These are phyloP conservation scores for Cryptosporidium felis DNA, from an alignment of 169 alveolate genomes.

Conservation along the genomic window DNA sequence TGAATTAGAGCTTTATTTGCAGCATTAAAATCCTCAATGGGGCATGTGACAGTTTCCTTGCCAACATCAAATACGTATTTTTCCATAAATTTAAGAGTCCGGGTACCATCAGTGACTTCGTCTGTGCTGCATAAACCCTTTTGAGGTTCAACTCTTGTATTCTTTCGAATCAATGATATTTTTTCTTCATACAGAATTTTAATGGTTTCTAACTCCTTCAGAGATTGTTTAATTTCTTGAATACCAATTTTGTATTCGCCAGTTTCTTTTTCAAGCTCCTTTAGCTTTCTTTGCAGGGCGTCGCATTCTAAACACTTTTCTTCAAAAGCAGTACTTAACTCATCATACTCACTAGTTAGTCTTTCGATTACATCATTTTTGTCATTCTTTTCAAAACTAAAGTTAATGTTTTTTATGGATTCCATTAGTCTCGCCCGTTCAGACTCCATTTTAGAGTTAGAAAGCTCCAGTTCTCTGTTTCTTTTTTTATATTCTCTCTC, in stretches of 20 bases:
- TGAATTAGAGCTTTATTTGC: background rate
- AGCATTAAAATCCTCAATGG: background rate
- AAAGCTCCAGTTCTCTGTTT: slow-evolving; percentile 2
- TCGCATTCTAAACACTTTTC: slow-evolving; percentile 62
- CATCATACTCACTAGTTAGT: slow-evolving; percentile 58
- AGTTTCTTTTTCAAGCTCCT: slow-evolving; percentile 13
- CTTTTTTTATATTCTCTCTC: slow-evolving; percentile 23
- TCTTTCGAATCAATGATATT: slow-evolving; percentile 23
- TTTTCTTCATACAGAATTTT: slow-evolving; percentile 49
- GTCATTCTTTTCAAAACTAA: background rate
- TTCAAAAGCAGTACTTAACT: slow-evolving; percentile 67
- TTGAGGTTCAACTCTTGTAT: background rate
- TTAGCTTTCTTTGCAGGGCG: background rate
- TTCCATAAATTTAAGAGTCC: background rate
- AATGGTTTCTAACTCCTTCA: slow-evolving; percentile 24
- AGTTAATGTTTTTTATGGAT: background rate
- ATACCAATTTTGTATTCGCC: slow-evolving; percentile 3
- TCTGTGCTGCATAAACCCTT: background rate
- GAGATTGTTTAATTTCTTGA: background rate
- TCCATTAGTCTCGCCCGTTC: background rate
- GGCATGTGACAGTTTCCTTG: background rate
- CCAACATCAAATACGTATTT: background rate
- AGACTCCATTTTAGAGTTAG: background rate
- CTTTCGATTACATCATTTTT: slow-evolving; percentile 10
- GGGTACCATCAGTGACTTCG: background rate